Evolutionary conservation across 371 early-diverging fungal species (phyloP).

Genomic region (Mortierella sp.): DNA sequence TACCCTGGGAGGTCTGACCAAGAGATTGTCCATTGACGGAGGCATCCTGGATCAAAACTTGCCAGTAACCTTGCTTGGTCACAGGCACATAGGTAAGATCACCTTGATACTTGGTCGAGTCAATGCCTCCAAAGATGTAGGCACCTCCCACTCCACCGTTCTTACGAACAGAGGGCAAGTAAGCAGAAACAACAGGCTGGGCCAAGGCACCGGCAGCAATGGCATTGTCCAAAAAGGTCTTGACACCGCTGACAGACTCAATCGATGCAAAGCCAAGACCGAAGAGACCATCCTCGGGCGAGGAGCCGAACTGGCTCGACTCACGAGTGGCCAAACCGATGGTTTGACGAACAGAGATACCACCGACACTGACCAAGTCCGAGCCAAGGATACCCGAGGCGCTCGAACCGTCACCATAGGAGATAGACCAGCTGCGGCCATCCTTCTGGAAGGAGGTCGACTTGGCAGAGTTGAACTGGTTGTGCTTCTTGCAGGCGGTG

Average conservation of each 20-base stretch:
- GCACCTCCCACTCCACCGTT: slow-evolving; percentile 63
- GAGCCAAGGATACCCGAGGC: slow-evolving; percentile 44
- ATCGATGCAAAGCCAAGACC: slow-evolving; percentile 56
- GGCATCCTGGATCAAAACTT: slow-evolving; percentile 59
- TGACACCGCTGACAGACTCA: slow-evolving; percentile 49
- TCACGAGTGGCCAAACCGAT: slow-evolving; percentile 55
- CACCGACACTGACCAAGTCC: slow-evolving; percentile 47
- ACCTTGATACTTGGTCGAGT: slow-evolving; percentile 75
- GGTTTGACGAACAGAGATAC: slow-evolving; percentile 48
- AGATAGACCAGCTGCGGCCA: slow-evolving; percentile 44
- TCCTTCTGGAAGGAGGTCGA: slow-evolving; percentile 47
- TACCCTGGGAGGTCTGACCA: slow-evolving; percentile 4
- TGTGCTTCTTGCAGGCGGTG: slow-evolving; percentile 19
- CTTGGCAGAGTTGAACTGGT: slow-evolving; percentile 22
- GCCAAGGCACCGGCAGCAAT: slow-evolving; percentile 35
- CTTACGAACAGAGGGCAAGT: slow-evolving; percentile 15
- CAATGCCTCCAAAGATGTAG: slow-evolving; percentile 81
- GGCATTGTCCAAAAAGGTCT: slow-evolving; percentile 58
- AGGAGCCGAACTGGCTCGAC: slow-evolving; percentile 43
- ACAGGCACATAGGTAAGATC: slow-evolving; percentile 85
- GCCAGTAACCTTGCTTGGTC: slow-evolving; percentile 91
- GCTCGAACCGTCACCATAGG: slow-evolving; percentile 13
- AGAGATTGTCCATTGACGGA: background rate
- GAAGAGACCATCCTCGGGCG: slow-evolving; percentile 55
- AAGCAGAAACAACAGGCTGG: slow-evolving; percentile 51